A percentile compares a stretch with the other conserved stretches of the same genome.
phyloP scores from a whole-genome alignment of 768 basidiomycete genomes.

The Mycena kentingensis region DNA sequence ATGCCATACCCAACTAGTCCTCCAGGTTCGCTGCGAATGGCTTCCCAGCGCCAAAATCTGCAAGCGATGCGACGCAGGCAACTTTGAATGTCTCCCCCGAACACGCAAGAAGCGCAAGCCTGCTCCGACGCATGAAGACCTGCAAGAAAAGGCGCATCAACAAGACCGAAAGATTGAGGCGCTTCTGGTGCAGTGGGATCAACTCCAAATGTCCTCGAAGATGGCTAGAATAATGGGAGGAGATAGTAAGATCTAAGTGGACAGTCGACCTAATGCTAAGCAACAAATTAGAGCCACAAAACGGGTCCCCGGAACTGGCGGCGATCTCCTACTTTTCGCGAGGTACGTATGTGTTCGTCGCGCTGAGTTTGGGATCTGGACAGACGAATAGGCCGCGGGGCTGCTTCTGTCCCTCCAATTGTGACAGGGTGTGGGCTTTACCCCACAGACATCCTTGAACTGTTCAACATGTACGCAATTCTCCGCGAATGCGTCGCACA shows the following conservation, averaged over 20 bases:
- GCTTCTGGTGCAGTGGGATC: slow-evolving; percentile 47
- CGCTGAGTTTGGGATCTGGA: slow-evolving; percentile 15
- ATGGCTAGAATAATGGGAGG: slow-evolving; percentile 45
- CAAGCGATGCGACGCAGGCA: slow-evolving; percentile 49
- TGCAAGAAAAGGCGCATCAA: slow-evolving; percentile 46
- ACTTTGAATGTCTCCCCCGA: slow-evolving; percentile 48
- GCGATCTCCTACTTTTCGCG: slow-evolving; percentile 36
- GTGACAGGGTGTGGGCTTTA: slow-evolving; percentile 50
- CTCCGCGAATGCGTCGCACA: not conserved
- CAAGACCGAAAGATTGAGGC: slow-evolving; percentile 49
- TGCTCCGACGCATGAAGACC: slow-evolving; percentile 60
- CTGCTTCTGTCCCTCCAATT: slow-evolving; percentile 42
- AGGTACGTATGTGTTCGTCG: slow-evolving; percentile 27
- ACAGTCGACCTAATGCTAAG: slow-evolving; percentile 1
- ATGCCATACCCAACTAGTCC: not conserved
- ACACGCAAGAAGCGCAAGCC: slow-evolving; percentile 58
- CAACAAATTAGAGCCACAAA: slow-evolving; percentile 25
- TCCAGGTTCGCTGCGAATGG: slow-evolving; percentile 56
- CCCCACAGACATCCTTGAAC: slow-evolving; percentile 50
- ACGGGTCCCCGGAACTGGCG: slow-evolving; percentile 40
- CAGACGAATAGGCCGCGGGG: slow-evolving; percentile 15
- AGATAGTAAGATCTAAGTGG: slow-evolving; percentile 25
- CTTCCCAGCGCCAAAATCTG: slow-evolving; percentile 47
- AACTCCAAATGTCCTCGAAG: slow-evolving; percentile 40
- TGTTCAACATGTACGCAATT: slow-evolving; percentile 53